These are phyloP conservation scores for Neurospora sp. DNA, from an alignment of 495 filamentous ascomycete species.

Conservation along the genomic window DNA sequence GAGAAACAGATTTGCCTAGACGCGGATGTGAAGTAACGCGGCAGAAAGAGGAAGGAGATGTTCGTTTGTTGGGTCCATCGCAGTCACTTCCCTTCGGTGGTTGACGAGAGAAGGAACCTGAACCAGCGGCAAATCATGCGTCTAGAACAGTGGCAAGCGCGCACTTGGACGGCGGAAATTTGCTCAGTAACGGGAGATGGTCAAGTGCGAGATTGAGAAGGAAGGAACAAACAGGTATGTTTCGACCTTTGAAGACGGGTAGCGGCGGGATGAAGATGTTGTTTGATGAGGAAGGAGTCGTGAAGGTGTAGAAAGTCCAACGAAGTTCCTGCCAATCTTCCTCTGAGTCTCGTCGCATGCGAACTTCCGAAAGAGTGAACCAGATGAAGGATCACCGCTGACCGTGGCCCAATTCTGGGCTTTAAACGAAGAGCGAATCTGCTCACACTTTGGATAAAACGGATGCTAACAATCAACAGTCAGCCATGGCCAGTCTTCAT, in stretches of 20 bases:
- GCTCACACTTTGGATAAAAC: slow-evolving; percentile 27
- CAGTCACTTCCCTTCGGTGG: neutral
- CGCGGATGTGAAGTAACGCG: neutral
- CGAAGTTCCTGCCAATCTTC: neutral
- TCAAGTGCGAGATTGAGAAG: neutral
- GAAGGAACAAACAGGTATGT: neutral
- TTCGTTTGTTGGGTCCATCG: neutral
- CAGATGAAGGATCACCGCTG: too few species aligned
- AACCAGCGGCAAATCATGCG: neutral
- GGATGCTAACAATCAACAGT: neutral
- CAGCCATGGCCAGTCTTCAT: slow-evolving; percentile 15
- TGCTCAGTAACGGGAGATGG: neutral
- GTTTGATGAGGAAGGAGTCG: neutral
- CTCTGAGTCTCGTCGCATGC: neutral
- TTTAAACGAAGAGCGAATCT: slow-evolving; percentile 10
- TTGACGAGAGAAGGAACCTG: neutral
- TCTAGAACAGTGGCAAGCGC: neutral
- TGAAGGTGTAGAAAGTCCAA: too few species aligned
- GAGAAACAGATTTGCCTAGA: neutral
- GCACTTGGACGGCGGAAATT: neutral
- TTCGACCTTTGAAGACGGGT: neutral
- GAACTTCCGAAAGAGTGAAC: neutral
- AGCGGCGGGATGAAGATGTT: slow-evolving; percentile 2
- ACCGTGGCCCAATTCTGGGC: neutral
- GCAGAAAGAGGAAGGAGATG: neutral